Base-by-base conservation (phyloP, 257 asterid genomes). In the Solanum chilense region DNA sequence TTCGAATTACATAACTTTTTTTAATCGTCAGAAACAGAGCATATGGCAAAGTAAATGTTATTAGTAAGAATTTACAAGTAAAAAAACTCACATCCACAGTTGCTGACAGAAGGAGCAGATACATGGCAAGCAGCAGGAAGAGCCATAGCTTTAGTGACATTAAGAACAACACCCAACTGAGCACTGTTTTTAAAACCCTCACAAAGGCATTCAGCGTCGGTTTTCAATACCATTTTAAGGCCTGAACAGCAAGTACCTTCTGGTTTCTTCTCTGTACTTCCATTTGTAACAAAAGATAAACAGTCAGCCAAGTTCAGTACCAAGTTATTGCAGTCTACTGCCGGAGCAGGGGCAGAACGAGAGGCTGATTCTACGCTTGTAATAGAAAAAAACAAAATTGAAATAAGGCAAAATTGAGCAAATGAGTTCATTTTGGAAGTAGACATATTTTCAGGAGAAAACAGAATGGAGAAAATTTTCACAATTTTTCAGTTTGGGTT, bases 111-210 rank as follows among this genome's bases (percentile, higher is more conserved):
- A 82, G 98, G 98, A 89, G 97, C 94, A n/a, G 98, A 90, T 69
- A 94, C 93, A 80, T 92, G 96, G 91, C 99, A 96, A 81, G 98
- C 98, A 66, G 97, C 85, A 35, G 99, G 99, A 14, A 96, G 95
- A 60, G 93, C 47, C 86, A 93, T 31, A 21, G 98, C 99, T 73
- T 95, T 95, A 84, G 96, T 90, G 74, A 96, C 91, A 87, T 96
- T 94, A 25, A 96, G 92, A 13, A 94, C 89, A 33, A 95, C 91
- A 7, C 98, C 99, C 41, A 96, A 89, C 88, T 95, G 98, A 4
- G 98, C 98, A 88, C 98, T 95, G 91, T 93, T 94, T 78, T 89
- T 93, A 52, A 95, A 96, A n/a, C 91, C 91, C 74, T 94, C 94
- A 89, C 99, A 96, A 5, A 96, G 92, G 85, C 99, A 96, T 15